These are phyloP conservation scores for Pichia sp. DNA, from an alignment of 1,139 yeast genomes.

Conservation along the genomic window DNA sequence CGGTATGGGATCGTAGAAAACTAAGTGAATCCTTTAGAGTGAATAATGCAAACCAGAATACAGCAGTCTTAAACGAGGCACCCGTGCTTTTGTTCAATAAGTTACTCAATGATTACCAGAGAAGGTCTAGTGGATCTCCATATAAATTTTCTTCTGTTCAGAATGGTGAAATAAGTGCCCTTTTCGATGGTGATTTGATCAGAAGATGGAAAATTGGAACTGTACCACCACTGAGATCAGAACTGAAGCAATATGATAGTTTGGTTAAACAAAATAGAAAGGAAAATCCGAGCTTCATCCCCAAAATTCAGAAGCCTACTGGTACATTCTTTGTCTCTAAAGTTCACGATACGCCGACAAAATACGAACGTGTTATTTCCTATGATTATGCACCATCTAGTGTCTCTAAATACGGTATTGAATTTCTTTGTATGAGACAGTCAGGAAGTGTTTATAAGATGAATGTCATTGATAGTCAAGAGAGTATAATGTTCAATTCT, in stretches of 20 bases:
- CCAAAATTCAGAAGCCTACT: constrained; percentile 31
- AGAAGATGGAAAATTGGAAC: constrained; percentile 77
- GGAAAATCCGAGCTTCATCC: constrained; percentile 27
- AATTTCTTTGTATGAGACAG: constrained; percentile 78
- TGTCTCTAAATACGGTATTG: constrained; percentile 27
- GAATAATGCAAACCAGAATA: constrained; percentile 18
- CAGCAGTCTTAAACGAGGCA: constrained; percentile 34
- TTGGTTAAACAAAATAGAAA: constrained; percentile 12
- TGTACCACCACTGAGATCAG: constrained; percentile 36
- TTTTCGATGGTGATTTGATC: constrained; percentile 70
- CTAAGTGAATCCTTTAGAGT: constrained; percentile 31
- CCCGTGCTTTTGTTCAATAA: constrained; percentile 66
- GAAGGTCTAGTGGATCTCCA: constrained; percentile 54
- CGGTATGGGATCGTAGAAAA: constrained; percentile 82
- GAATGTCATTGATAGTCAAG: constrained; percentile 66
- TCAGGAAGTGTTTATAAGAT: constrained; percentile 81
- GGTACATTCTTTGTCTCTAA: constrained; percentile 68
- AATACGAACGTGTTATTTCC: constrained; percentile 73
- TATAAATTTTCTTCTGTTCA: constrained; percentile 65
- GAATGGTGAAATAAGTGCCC: constrained; percentile 69
- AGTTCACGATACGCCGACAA: constrained; percentile 70
- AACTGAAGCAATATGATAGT: constrained; percentile 17
- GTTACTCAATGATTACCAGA: constrained; percentile 55
- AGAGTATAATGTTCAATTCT: constrained; percentile 59
- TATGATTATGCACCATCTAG: constrained; percentile 72